A percentile compares a stretch with the other conserved stretches of the same genome.
Evolutionary conservation across 768 basidiomycete genomes (phyloP).

Genomic region (Punctularia strigosozonata): DNA sequence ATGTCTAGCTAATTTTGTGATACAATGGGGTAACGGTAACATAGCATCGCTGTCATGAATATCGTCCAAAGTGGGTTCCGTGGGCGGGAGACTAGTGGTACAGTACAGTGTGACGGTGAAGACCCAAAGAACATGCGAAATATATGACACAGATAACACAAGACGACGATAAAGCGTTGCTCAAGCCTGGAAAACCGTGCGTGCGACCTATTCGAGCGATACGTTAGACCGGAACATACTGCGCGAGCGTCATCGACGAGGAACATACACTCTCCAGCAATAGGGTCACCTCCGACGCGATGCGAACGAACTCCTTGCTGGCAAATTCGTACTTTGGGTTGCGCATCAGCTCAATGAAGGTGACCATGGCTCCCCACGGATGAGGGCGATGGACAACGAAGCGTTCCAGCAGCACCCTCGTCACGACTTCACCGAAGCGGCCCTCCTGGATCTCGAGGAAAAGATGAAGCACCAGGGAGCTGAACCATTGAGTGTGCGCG

Average conservation of each 20-base stretch:
- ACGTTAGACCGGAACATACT: constrained; percentile 6
- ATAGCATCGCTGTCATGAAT: constrained; percentile 25
- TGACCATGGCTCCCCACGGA: constrained; percentile 90
- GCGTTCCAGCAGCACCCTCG: constrained; percentile 85
- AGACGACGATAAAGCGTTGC: constrained; percentile 41
- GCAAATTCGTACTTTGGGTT: constrained; percentile 88
- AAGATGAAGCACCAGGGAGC: constrained; percentile 76
- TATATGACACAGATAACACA: constrained; percentile 74
- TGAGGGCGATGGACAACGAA: constrained; percentile 93
- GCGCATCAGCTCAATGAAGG: constrained; percentile 87
- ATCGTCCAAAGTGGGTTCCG: constrained; percentile 22
- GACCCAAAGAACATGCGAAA: constrained; percentile 48
- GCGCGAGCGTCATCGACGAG: constrained; percentile 3
- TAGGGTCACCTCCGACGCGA: constrained; percentile 78
- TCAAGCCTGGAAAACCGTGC: constrained; percentile 70
- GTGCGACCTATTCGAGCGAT: constrained; percentile 42
- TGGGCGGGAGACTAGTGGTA: constrained; percentile 47
- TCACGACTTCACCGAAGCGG: constrained; percentile 70
- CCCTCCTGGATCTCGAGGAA: constrained; percentile 74
- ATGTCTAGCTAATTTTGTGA: too few species aligned
- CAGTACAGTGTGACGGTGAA: constrained; percentile 59
- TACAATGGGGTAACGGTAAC: constrained; percentile 23
- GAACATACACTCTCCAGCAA: constrained; percentile 70
- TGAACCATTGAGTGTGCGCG: constrained; percentile 98
- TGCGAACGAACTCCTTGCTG: constrained; percentile 76